Percentiles rank a stretch among this genome's conserved stretches.
Conservation (phyloP, 208 protist species). For the Wallacemonas collosoma region DNA sequence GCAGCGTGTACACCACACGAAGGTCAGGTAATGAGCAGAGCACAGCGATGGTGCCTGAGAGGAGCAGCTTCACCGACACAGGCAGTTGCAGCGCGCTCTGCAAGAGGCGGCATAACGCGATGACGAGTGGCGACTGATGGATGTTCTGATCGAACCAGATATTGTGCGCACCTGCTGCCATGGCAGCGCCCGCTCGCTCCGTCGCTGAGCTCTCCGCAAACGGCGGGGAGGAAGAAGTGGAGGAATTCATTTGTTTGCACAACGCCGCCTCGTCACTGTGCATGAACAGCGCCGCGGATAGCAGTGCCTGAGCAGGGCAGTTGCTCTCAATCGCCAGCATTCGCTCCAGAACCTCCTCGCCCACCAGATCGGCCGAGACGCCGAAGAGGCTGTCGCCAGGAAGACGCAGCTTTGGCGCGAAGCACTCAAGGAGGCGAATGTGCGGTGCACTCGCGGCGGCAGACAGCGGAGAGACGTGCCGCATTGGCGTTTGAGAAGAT, state of each 20-base stretch:
- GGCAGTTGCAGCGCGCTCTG: conserved; percentile 39
- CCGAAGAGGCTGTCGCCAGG: conserved; percentile 25
- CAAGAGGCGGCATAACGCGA: conserved; percentile 50
- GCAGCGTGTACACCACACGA: conserved; percentile 70
- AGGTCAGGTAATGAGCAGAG: conserved; percentile 65
- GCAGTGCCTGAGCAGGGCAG: conserved; percentile 31
- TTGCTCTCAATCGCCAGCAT: conserved; percentile 64
- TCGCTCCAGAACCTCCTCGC: conserved; percentile 49
- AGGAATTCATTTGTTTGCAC: not conserved
- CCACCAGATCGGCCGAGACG: conserved; percentile 26
- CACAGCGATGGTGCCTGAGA: conserved; percentile 48
- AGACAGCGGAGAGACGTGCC: conserved; percentile 17
- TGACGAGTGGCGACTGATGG: conserved; percentile 38
- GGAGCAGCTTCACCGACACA: conserved; percentile 37
- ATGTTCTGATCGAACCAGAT: conserved; percentile 54
- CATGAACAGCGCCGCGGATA: conserved; percentile 8
- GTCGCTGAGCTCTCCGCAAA: not conserved
- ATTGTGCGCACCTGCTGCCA: conserved; percentile 19
- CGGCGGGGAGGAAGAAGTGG: not conserved
- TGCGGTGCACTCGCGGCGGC: conserved; percentile 26
- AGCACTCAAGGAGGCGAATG: conserved; percentile 52
- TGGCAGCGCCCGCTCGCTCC: not conserved
- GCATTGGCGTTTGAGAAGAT: too few relatives aligned
- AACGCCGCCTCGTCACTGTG: conserved; percentile 16
- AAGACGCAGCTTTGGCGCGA: conserved; percentile 36